Base-by-base conservation (phyloP, 2,329 filamentous ascomycete genomes). In the Atkinsonella texensis region DNA sequence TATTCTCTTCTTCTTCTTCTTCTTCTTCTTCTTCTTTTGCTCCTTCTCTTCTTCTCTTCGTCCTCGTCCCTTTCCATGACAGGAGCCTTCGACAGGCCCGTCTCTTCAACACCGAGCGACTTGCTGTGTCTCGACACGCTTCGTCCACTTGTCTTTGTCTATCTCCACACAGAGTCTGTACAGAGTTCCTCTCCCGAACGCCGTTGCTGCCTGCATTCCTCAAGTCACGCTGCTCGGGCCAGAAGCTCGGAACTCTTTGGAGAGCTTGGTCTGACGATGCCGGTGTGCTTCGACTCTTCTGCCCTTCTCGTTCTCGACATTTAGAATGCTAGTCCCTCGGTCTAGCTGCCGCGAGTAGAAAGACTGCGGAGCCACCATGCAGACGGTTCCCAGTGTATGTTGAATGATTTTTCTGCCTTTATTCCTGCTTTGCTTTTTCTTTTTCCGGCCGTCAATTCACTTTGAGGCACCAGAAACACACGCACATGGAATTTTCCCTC, bases 321-420 rank as follows among this genome's bases (percentile, higher is more conserved):
- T 59, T 65, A 66, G 63, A 59, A 65, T 69, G 68, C 66, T 60
- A 55, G 60, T 56, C 57, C 61, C 58, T 63, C 62, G 62, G 61
- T 62, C 63, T 61, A 65, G 59, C 60, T 60, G 61, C 62, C 65
- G 59, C 63, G 66, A 67, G 65, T 65, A 66, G 65, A 61, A 28
- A 60, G 61, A 63, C 63, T 63, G 62, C 65, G 62, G 67, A 66
- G 66, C 41, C 40, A 74, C 64, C 62, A 77, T 77, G 74, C 74
- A 77, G 72, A 70, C 74, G 59, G 70, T 77, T 68, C 74, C 74
- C 60, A 73, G 68, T 65, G 70, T 73, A 67, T 68, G 70, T 72
- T 28, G 20, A 28, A 7, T 63, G 44, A 51, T 44, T 46, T 46
- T 35, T 13, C 33, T 9, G 42, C 45, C 49, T 9, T 15, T 32